phyloP scores from a whole-genome alignment of 371 early-diverging fungal genomes.

The Mucor saturninus region DNA sequence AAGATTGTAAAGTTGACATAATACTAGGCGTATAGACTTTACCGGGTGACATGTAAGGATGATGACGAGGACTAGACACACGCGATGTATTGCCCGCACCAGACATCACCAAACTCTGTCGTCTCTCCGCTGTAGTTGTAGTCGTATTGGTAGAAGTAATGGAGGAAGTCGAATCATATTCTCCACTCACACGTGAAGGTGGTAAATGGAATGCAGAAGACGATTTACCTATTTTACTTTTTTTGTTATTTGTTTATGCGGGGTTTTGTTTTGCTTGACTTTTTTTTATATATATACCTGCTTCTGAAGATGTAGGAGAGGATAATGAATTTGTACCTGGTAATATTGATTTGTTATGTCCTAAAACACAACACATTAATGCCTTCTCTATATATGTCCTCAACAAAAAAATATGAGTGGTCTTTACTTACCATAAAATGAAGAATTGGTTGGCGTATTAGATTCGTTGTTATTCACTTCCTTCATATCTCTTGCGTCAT shows the following conservation, averaged over 20 bases:
- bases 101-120: slow-evolving; percentile 19
- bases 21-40: slow-evolving; percentile 20
- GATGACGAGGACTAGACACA: slow-evolving; percentile 22
- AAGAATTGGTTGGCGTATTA: not conserved
- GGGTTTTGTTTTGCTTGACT: too few species aligned
- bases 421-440: slow-evolving; percentile 5
- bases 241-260: not conserved
- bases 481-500: slow-evolving; percentile 14
- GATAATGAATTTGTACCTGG: slow-evolving; percentile 14
- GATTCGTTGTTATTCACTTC: not conserved
- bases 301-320: slow-evolving; percentile 27
- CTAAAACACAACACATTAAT: not conserved
- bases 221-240: slow-evolving; percentile 1
- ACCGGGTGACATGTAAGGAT: slow-evolving; percentile 26
- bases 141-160: slow-evolving; percentile 1
- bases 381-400: too few species aligned
- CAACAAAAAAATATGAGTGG: too few species aligned
- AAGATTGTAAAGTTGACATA: slow-evolving; percentile 26
- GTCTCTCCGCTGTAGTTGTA: slow-evolving; percentile 8
- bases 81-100: not conserved
- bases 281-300: slow-evolving; percentile 13
- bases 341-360: slow-evolving; percentile 15
- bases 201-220: slow-evolving; percentile 28
- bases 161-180: slow-evolving; percentile 7
- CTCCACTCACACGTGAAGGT: slow-evolving; percentile 19